Evolutionary conservation across 495 filamentous ascomycete genomes (phyloP), one percentile per base, ranked within the genome.

Genomic region (Penicillium diatomitis): DNA sequence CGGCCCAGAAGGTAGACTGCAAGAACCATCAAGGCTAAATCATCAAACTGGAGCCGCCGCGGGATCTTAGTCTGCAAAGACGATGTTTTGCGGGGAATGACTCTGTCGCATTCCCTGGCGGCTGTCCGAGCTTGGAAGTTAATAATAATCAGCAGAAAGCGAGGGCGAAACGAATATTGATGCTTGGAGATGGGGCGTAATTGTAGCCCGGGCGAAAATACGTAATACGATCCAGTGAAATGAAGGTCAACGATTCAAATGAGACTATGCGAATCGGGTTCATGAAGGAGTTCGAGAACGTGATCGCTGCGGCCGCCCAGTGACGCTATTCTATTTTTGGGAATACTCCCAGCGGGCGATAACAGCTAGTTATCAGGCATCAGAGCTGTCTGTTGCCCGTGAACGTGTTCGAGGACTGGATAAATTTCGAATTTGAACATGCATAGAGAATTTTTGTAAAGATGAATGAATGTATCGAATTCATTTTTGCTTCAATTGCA

Each of bases 1-100:
- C 69, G 67, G 70, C 69, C 73, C 69, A 54, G 57, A 43, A 49
- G 51, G 61, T 44, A 39, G 57, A 35, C 49, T 59, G 58, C 44
- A 58, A 62, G 49, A 63, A 54, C 72, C 68, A 72, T 75, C 64
- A 72, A 73, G 70, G 55, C 68, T 67, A 61, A 49, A 47, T 38
- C 57, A 46, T 59, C 53, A 54, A 33, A 58, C 43, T 41, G 49
- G 41, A 52, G 49, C 44, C 41, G 50, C 42, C 51, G 45, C 43
- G 57, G 53, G 6, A 33, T n/a, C 8, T 44, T 11, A 32, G 48
- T 44, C 28, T 53, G 61, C 61, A 62, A 50, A 51, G 58, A 53
- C 39, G 52, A 56, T 44, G 53, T 57, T 62, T 61, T 58, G 64
- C 63, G 61, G 61, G 60, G 64, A 68, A 60, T 54, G 57, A 58